phyloP scores from a whole-genome alignment of 768 basidiomycete genomes.

The Leucosporidium creatinivorum region DNA sequence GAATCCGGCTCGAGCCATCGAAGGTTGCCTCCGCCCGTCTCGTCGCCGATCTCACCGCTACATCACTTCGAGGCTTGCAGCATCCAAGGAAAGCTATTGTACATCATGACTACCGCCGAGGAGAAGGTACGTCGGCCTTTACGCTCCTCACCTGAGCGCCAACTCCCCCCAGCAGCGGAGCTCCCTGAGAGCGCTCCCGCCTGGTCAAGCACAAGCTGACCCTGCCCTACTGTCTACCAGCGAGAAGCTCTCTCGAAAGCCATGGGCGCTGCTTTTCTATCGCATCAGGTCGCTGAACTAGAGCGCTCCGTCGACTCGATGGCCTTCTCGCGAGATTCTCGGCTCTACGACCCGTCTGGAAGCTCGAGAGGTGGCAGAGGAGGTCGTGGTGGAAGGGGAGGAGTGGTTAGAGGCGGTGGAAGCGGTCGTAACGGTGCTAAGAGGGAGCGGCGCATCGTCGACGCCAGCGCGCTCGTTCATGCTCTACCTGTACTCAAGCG shows the following conservation, averaged over 20 bases:
- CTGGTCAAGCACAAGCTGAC: not conserved
- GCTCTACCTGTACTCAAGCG: conserved; percentile 30
- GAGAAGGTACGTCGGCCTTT: too few species aligned
- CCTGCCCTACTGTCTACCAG: not conserved
- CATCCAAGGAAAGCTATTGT: too few species aligned
- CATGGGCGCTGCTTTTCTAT: conserved; percentile 32
- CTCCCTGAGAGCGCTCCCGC: too few species aligned
- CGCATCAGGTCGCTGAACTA: conserved; percentile 28
- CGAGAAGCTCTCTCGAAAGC: conserved; percentile 13
- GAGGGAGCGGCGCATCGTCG: conserved; percentile 3
- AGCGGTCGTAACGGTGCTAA: not conserved
- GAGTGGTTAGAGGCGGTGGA: not conserved
- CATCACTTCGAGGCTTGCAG: too few species aligned
- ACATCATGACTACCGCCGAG: too few species aligned
- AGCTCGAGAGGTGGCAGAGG: too few species aligned
- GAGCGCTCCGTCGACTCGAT: conserved; percentile 18
- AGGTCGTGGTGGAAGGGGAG: not conserved
- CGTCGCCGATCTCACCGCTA: too few species aligned
- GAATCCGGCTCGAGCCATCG: too few species aligned
- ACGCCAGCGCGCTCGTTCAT: conserved; percentile 25
- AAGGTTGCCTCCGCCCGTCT: too few species aligned
- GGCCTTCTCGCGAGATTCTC: conserved; percentile 15
- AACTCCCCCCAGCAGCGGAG: too few species aligned
- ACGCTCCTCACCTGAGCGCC: too few species aligned
- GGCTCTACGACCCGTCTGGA: not conserved